Percentiles rank a stretch among this genome's conserved stretches.
These are phyloP conservation scores for Penicillium sclerotiorum DNA, from an alignment of 2,329 filamentous ascomycete genomes.

Conservation along the genomic window DNA sequence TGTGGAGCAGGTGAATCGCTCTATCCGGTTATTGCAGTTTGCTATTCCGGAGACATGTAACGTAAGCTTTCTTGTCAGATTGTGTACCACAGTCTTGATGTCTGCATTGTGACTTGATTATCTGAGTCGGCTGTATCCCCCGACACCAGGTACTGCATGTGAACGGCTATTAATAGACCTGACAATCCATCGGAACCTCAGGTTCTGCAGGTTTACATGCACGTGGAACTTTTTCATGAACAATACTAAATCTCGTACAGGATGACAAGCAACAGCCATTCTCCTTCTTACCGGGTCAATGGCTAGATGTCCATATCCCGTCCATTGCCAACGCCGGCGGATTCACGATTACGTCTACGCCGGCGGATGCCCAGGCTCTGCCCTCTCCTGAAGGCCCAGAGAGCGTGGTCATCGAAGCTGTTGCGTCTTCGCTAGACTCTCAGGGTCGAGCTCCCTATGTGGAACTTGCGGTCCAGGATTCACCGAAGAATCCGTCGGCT, in stretches of 20 bases:
- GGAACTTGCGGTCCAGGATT: constrained; percentile 77
- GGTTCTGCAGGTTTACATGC: background rate
- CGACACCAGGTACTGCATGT: too few species aligned
- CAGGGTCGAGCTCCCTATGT: constrained; percentile 55
- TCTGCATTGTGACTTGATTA: too few species aligned
- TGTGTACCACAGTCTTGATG: background rate
- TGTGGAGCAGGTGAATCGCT: constrained; percentile 67
- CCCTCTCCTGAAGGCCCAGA: constrained; percentile 26
- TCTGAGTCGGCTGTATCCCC: too few species aligned
- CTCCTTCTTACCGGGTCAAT: constrained; percentile 80
- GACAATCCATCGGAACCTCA: background rate
- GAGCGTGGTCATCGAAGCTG: constrained; percentile 21
- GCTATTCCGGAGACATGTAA: constrained; percentile 51
- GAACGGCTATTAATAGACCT: background rate
- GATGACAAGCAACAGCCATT: constrained; percentile 32
- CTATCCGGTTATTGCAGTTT: constrained; percentile 69
- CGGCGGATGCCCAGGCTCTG: constrained; percentile 54
- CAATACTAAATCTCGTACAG: constrained; percentile 11
- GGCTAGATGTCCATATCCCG: constrained; percentile 82
- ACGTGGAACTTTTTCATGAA: background rate
- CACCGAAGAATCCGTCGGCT: constrained; percentile 70
- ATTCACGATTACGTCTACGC: constrained; percentile 83
- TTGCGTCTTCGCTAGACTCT: constrained; percentile 23
- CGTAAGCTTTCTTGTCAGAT: too few species aligned
- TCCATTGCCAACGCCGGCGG: constrained; percentile 71